Evolutionary conservation across 2,329 filamentous ascomycete genomes (phyloP), one percentile per base, ranked within the genome.

Genomic region (Fusarium sp.): DNA sequence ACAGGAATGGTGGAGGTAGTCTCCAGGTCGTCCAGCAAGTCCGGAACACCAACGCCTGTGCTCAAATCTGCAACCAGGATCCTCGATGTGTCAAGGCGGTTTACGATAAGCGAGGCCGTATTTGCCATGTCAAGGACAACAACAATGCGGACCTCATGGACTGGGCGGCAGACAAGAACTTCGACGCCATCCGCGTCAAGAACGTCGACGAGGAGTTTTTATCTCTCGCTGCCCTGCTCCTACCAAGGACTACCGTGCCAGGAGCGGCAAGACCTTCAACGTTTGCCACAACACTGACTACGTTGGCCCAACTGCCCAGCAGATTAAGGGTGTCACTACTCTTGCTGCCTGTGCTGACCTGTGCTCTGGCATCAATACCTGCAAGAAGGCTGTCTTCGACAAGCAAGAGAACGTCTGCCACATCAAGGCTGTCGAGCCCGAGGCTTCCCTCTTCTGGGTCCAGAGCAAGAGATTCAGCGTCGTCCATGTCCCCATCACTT

Each of bases 361-460:
- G 11, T 69, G 66, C 50, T 62, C 65, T 9, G 54, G 38, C 7
- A 58, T 51, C 5, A 44, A 50, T 11, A 39, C 40, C 4, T 69
- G 66, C 15, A 62, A 30, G 2, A 69, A 69, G 21, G 66, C 66
- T 6, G 70, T 73, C 2, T 72, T 65, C 8, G 70, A 73, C 17
- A 62, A 50, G 44, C 51, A 51, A 44, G 57, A 67, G 5, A 73
- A 73, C 42, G 51, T 67, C 24, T 69, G 66, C 23, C 65, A 69
- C 4, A 62, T 69, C 20, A 68, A 69, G 17, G 65, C 28, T 5
- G 38, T 42, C 5, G 66, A 69, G 32, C 65, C 65, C 36, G 26
- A 53, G 24, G 23, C 42, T 1, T 66, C 66, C 2, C 49, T 69
- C 6, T 68, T 66, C 21, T 69, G 66, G 65, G 65, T 68, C 1